Percentiles rank a stretch among this genome's conserved stretches.
Conservation (phyloP, 257 asterid species). For the Gardenia jasminoides region DNA sequence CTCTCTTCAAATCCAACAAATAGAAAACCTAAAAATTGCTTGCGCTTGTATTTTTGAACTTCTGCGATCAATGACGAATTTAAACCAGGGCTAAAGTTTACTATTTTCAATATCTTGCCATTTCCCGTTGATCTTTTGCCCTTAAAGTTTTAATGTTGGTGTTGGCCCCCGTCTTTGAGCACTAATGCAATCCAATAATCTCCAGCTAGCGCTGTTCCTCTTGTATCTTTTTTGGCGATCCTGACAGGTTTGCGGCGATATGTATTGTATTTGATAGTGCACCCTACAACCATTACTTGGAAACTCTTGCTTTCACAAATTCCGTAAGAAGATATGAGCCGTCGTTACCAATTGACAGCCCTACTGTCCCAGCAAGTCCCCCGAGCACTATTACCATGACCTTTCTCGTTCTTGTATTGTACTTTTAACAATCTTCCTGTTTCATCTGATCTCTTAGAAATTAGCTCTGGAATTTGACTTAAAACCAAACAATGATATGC, state of each 20-base stretch:
- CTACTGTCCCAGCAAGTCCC: conserved; percentile 36
- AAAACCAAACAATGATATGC: too few species aligned
- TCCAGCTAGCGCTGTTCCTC: conserved; percentile 33
- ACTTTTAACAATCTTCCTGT: conserved; percentile 47
- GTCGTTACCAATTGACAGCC: conserved; percentile 35
- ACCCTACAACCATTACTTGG: conserved; percentile 38
- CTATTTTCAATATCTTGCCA: conserved; percentile 5
- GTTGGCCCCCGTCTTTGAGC: too few species aligned
- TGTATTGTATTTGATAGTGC: conserved; percentile 34
- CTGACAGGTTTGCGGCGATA: conserved; percentile 25
- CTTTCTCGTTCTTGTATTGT: conserved; percentile 27
- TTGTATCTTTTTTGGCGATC: conserved; percentile 41
- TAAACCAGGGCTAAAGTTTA: conserved; percentile 1
- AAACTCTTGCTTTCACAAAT: conserved; percentile 26
- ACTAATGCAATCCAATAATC: conserved; percentile 44
- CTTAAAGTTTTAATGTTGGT: too few species aligned
- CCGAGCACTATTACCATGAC: conserved; percentile 26
- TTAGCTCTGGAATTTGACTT: too few species aligned
- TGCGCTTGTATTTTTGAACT: background rate
- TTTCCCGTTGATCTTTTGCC: background rate
- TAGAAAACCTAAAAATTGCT: background rate
- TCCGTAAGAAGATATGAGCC: conserved; percentile 35
- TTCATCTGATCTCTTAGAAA: too few species aligned
- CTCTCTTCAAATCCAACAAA: too few species aligned
- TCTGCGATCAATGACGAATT: background rate